These are phyloP conservation scores for Paracoccidioides lutzii DNA, from an alignment of 2,329 filamentous ascomycete genomes.

Conservation along the genomic window DNA sequence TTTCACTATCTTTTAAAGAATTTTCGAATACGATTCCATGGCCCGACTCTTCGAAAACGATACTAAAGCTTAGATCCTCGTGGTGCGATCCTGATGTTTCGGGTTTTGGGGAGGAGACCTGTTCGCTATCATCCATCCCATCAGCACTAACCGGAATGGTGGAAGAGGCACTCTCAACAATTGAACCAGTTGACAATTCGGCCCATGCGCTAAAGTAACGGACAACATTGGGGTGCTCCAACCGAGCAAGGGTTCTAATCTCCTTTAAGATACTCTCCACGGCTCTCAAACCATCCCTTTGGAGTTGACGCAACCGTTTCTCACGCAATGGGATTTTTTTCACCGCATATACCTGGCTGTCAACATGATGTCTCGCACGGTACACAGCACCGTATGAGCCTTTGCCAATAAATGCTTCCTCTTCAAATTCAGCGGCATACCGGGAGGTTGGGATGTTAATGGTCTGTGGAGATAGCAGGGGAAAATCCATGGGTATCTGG, in stretches of 20 bases:
- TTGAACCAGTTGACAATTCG: conserved; percentile 28
- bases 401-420: conserved; percentile 46
- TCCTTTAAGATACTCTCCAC: conserved; percentile 47
- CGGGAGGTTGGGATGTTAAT: conserved; percentile 20
- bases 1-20: conserved; percentile 9
- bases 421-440: conserved; percentile 40
- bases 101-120: conserved; percentile 7
- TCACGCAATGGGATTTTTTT: conserved; percentile 51
- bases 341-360: conserved; percentile 50
- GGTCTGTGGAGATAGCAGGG: conserved; percentile 6
- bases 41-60: conserved; percentile 31
- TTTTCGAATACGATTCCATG: conserved; percentile 15
- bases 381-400: conserved; percentile 55
- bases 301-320: conserved; percentile 39
- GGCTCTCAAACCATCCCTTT: conserved; percentile 39
- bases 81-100: conserved; percentile 5
- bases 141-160: not conserved
- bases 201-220: conserved; percentile 55
- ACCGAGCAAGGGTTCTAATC: conserved; percentile 46
- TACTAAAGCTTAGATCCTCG: conserved; percentile 23
- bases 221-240: conserved; percentile 55
- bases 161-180: not conserved
- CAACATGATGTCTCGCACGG: conserved; percentile 47
- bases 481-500: conserved; percentile 6
- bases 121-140: not conserved